phyloP scores from a whole-genome alignment of 2,329 filamentous ascomycete species.

The Xylariaceae sp. region DNA sequence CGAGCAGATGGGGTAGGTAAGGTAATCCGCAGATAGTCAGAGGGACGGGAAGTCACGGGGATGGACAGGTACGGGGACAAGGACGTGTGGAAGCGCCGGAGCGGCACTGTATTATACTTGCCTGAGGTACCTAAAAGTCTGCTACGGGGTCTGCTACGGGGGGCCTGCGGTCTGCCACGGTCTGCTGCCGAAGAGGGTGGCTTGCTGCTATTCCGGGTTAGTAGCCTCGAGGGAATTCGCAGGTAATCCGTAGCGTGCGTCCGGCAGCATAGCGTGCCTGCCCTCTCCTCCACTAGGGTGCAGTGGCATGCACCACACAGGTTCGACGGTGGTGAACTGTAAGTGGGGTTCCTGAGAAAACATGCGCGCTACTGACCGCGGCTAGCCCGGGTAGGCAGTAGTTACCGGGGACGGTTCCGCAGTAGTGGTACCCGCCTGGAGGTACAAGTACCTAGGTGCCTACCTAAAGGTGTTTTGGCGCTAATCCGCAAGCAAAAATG shows the following conservation, averaged over 20 bases:
- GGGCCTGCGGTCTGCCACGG: too few species aligned
- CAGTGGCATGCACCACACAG: not conserved
- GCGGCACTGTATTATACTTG: constrained; percentile 7
- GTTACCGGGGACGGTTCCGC: not conserved
- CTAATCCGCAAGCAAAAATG: too few species aligned
- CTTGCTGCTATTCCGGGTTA: not conserved
- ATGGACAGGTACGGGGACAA: constrained; percentile 11
- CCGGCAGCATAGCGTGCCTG: too few species aligned
- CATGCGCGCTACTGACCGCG: too few species aligned
- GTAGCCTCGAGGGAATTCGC: not conserved
- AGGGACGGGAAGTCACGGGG: constrained; percentile 8
- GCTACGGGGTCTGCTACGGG: too few species aligned
- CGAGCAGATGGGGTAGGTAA: constrained; percentile 12
- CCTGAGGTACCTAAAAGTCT: not conserved
- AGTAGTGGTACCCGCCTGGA: not conserved
- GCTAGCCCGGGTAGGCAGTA: not conserved
- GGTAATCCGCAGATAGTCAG: constrained; percentile 2
- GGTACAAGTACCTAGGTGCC: not conserved
- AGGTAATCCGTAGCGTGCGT: not conserved
- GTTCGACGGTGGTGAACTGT: too few species aligned
- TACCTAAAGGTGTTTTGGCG: not conserved
- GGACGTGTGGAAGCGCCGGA: constrained; percentile 6
- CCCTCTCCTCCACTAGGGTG: not conserved
- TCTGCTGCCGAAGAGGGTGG: not conserved
- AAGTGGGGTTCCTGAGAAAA: too few species aligned